phyloP scores from a whole-genome alignment of 1,139 yeast genomes.

The Yamadazyma jaroonii region DNA sequence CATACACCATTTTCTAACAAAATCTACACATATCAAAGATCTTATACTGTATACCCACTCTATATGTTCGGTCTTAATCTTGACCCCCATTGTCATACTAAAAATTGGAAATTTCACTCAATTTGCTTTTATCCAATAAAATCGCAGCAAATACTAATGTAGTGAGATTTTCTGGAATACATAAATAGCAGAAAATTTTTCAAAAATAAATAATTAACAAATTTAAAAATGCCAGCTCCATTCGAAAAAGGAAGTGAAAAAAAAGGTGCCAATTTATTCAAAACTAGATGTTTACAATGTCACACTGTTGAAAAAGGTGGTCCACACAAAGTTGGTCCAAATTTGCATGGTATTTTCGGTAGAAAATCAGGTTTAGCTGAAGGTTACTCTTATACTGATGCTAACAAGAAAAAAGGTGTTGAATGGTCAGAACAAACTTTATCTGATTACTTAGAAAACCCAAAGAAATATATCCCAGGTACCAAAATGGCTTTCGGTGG shows the following conservation, averaged over 20 bases:
- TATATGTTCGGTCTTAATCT: too few relatives aligned
- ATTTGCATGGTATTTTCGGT: constrained; percentile 91
- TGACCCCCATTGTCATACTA: background rate
- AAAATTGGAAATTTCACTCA: background rate
- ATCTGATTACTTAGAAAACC: constrained; percentile 96
- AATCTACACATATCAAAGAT: too few relatives aligned
- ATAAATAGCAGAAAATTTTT: constrained; percentile 6
- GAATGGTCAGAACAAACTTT: constrained; percentile 83
- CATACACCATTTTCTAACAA: too few relatives aligned
- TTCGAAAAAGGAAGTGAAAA: constrained; percentile 78
- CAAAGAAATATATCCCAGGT: constrained; percentile 99
- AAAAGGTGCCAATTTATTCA: constrained; percentile 98
- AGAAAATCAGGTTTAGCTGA: constrained; percentile 89
- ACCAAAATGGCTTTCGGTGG: constrained; percentile 99
- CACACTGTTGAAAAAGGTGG: constrained; percentile 97
- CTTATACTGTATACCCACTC: too few relatives aligned
- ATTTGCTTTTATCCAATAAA: constrained; percentile 7
- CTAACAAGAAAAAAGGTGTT: constrained; percentile 96
- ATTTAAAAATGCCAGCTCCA: constrained; percentile 54
- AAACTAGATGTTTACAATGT: constrained; percentile 98
- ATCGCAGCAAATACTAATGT: constrained; percentile 9
- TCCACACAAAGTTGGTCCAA: constrained; percentile 99
- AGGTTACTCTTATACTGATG: constrained; percentile 96
- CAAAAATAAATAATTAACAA: constrained; percentile 1
- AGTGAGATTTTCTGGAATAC: constrained; percentile 1